Evolutionary conservation across 139 green algal genomes (phyloP).

Genomic region (Haematococcus lacustris): DNA sequence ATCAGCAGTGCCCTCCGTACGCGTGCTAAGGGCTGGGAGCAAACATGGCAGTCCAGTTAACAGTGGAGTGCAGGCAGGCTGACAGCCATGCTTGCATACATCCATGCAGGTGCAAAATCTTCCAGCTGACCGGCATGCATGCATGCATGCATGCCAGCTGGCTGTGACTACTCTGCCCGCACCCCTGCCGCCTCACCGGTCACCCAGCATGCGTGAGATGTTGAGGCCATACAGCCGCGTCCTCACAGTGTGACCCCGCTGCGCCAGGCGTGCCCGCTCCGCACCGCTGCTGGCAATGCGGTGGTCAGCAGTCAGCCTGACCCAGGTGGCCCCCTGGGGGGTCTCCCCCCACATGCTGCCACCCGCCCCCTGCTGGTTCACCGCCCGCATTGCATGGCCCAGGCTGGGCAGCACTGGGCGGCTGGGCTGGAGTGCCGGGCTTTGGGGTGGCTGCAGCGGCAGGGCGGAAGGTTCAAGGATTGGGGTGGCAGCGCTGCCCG

Average conservation of each 20-base stretch:
- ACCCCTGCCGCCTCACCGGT: no score
- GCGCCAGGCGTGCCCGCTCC: constrained; percentile 33
- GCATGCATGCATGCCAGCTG: no score
- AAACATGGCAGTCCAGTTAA: no score
- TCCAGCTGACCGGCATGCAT: no score
- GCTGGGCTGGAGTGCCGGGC: not conserved
- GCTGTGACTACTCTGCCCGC: not conserved
- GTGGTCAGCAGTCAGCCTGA: constrained; percentile 40
- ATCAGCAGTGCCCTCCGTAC: no score
- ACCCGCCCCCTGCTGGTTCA: not conserved
- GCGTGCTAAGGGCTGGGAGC: no score
- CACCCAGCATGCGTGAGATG: constrained; percentile 51
- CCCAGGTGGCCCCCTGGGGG: constrained; percentile 4
- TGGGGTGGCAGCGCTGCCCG: no score
- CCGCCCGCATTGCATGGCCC: not conserved
- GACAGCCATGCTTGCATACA: no score
- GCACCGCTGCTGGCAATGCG: constrained; percentile 32
- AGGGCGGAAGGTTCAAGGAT: no score
- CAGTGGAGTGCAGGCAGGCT: no score
- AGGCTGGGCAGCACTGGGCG: not conserved
- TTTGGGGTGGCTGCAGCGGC: not conserved
- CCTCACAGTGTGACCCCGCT: constrained; percentile 26
- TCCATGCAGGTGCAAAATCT: no score
- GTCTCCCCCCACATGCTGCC: no score
- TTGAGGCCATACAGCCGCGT: constrained; percentile 48